These are phyloP conservation scores for Cercospora beticola DNA, from an alignment of 2,329 filamentous ascomycete genomes.

Conservation along the genomic window DNA sequence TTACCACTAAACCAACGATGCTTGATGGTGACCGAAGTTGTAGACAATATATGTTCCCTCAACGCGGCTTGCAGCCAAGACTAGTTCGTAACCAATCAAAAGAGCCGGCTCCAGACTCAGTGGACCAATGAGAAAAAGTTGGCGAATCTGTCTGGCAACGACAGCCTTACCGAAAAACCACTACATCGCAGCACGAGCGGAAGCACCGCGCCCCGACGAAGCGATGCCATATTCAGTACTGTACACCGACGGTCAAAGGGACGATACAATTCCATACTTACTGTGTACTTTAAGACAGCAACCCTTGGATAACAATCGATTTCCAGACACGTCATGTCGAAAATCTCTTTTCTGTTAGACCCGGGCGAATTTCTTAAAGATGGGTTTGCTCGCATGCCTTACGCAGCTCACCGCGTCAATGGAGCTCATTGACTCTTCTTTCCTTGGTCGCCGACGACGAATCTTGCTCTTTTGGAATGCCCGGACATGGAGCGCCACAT, in stretches of 20 bases:
- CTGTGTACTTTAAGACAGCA: neutral
- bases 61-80: neutral
- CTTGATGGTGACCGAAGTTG: fast-evolving
- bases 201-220: neutral
- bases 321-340: neutral
- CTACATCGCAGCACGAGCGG: neutral
- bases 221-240: neutral
- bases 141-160: too few relatives aligned
- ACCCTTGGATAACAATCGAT: neutral
- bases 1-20: neutral
- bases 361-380: neutral
- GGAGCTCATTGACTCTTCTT: neutral
- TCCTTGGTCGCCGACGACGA: neutral
- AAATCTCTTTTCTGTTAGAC: neutral
- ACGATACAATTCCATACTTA: neutral
- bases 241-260: neutral
- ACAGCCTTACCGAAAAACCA: neutral
- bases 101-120: neutral
- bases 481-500: neutral
- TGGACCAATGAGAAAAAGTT: neutral
- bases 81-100: neutral
- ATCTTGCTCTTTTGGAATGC: neutral
- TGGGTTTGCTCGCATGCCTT: neutral
- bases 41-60: neutral
- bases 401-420: neutral